Evolutionary conservation across 495 filamentous ascomycete species (phyloP), one percentile per base, ranked within the genome.

Genomic region (Penicillium roqueforti): DNA sequence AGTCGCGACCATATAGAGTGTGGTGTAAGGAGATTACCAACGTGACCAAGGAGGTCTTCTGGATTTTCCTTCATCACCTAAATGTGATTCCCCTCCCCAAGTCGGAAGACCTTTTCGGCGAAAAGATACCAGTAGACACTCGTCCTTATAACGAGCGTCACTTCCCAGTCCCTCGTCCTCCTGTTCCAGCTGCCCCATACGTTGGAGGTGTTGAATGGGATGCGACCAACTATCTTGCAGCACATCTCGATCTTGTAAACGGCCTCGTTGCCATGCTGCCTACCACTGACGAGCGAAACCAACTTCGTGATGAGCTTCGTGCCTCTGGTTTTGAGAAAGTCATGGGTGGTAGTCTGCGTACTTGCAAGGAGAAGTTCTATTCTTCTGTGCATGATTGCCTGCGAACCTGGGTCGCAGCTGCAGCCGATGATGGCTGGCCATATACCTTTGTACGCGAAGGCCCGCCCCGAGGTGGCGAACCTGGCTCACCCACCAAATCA

Each of bases 181-280:
- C 92, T 0, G 89, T 97, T 6, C 91, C 93, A 11, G 92, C 95
- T 19, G 92, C 92, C 16, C 95, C 93, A 8, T 97, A 97, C 68
- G 91, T 98, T 42, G 95, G 93, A 37, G 93, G 95, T 44, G 93
- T 98, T 11, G 93, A 98, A 73, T 98, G 95, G 95, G 93, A 98
- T 67, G 92, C 93, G 9, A 97, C 93, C 9, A 96, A 92, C 70
- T 98, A 98, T 62, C 76, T 98, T 14, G 89, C 92, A 28, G 84
- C 86, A 6, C 95, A 98, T 62, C 76, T 98, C 10, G 95, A 97
- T 71, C 83, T 98, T 14, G 62, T 97, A 39, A 98, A 97, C 67
- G 93, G 87, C 29, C 80, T 97, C 52, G 71, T 97, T 57, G 89
- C 93, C n/a, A 90, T 83, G 47, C 76, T 93, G 6, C 87, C 89